Percentiles rank a stretch among this genome's conserved stretches.
Evolutionary conservation across 1,139 yeast species (phyloP).

Genomic region (Kodamaea sp.): DNA sequence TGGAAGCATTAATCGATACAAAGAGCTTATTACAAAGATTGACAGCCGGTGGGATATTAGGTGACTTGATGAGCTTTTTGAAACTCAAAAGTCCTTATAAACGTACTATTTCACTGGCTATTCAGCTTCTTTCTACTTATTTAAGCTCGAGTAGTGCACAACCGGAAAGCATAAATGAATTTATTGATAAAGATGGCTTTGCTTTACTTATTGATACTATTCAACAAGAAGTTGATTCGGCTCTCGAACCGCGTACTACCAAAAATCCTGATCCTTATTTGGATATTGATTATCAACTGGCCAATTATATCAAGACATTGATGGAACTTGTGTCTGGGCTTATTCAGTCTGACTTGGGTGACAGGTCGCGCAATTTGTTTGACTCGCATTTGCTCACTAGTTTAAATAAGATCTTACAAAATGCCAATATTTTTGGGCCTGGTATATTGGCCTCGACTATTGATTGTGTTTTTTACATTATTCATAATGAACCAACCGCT

Average conservation of each 20-base stretch:
- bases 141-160: conserved; percentile 31
- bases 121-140: conserved; percentile 57
- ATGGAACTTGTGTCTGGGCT: conserved; percentile 64
- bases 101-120: conserved; percentile 62
- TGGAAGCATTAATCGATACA: conserved; percentile 56
- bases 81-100: conserved; percentile 48
- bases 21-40: conserved; percentile 45
- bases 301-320: conserved; percentile 52
- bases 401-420: conserved; percentile 55
- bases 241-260: conserved; percentile 39
- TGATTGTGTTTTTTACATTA: conserved; percentile 65
- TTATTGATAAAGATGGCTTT: conserved; percentile 68
- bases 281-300: conserved; percentile 60
- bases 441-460: conserved; percentile 62
- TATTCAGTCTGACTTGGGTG: conserved; percentile 74
- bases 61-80: conserved; percentile 62
- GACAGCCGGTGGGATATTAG: conserved; percentile 69
- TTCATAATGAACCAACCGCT: conserved; percentile 91
- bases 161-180: conserved; percentile 51
- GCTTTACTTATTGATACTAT: conserved; percentile 56
- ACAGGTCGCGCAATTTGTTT: conserved; percentile 76
- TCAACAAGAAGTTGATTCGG: conserved; percentile 64
- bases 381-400: conserved; percentile 74
- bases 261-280: conserved; percentile 48
- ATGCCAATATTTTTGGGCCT: conserved; percentile 66